Conservation (phyloP, 495 filamentous ascomycete genomes). For the Cladorrhinum samala region DNA sequence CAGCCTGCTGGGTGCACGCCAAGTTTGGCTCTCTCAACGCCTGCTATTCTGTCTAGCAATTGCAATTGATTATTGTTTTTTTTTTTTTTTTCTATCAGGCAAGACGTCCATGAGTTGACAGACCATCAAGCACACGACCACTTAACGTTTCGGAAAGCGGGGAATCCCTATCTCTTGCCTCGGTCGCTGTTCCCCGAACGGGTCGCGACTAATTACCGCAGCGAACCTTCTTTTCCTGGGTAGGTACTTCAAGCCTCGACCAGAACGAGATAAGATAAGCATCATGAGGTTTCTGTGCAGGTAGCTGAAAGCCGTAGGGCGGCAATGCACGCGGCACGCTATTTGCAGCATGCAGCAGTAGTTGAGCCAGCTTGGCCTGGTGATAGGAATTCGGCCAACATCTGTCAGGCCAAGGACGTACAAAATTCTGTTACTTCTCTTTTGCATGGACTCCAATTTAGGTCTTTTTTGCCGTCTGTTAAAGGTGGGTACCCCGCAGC, state of each 20-base stretch:
- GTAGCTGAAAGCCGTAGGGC: background rate
- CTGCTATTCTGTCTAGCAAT: background rate
- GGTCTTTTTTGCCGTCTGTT: too few relatives aligned
- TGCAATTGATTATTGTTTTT: background rate
- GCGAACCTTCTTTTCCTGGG: background rate
- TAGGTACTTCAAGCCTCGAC: background rate
- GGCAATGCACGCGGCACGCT: background rate
- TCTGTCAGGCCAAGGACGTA: too few relatives aligned
- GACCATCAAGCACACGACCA: too few relatives aligned
- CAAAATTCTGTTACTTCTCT: too few relatives aligned
- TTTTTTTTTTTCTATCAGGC: constrained; percentile 1
- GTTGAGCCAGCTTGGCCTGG: too few relatives aligned
- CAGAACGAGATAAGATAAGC: background rate
- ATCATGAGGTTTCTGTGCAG: background rate
- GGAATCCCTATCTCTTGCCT: constrained; percentile 3
- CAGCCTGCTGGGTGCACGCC: too few relatives aligned
- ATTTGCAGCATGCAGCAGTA: background rate
- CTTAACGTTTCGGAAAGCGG: background rate
- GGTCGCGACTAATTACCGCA: background rate
- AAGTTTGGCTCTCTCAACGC: background rate
- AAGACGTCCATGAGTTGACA: background rate
- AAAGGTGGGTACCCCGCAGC: too few relatives aligned
- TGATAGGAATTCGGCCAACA: too few relatives aligned
- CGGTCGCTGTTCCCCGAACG: background rate
- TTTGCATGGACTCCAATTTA: too few relatives aligned